Percentiles rank a stretch among this genome's conserved stretches.
phyloP scores from a whole-genome alignment of 768 basidiomycete genomes.

The Suillus placidus region DNA sequence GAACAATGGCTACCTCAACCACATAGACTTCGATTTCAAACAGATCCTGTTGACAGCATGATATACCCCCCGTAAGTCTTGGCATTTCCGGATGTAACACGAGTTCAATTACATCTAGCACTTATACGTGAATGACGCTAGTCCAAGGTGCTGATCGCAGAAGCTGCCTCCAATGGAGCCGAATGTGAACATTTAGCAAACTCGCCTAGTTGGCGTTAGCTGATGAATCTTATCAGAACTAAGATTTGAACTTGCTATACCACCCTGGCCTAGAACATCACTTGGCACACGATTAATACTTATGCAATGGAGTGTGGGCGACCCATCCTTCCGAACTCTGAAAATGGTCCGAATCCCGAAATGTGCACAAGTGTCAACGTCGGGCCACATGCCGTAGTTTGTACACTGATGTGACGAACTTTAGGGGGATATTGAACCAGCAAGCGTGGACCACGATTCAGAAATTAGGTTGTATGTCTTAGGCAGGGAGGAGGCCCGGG shows the following conservation, averaged over 20 bases:
- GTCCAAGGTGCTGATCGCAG: conserved; percentile 18
- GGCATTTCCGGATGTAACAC: not conserved
- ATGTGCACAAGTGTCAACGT: conserved; percentile 30
- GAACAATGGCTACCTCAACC: conserved; percentile 40
- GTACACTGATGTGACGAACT: too few relatives aligned
- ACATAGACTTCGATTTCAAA: conserved; percentile 37
- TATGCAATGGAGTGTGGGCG: conserved; percentile 23
- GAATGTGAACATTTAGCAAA: not conserved
- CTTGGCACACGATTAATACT: conserved; percentile 30
- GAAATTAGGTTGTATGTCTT: conserved; percentile 36
- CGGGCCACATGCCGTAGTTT: too few relatives aligned
- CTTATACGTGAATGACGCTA: conserved; percentile 35
- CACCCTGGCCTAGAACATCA: conserved; percentile 31
- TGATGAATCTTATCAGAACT: not conserved
- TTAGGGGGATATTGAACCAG: conserved; percentile 38
- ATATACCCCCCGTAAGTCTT: conserved; percentile 21
- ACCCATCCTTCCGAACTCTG: conserved; percentile 37
- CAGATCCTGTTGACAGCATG: conserved; percentile 36
- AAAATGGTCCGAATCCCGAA: conserved; percentile 38
- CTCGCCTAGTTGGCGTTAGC: not conserved
- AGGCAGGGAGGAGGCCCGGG: conserved; percentile 20
- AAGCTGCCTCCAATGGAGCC: not conserved
- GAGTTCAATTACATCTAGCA: not conserved
- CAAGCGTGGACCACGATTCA: conserved; percentile 36
- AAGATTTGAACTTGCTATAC: conserved; percentile 26